Conservation (phyloP, 2,329 filamentous ascomycete species). For the Myriangium duriaei region DNA sequence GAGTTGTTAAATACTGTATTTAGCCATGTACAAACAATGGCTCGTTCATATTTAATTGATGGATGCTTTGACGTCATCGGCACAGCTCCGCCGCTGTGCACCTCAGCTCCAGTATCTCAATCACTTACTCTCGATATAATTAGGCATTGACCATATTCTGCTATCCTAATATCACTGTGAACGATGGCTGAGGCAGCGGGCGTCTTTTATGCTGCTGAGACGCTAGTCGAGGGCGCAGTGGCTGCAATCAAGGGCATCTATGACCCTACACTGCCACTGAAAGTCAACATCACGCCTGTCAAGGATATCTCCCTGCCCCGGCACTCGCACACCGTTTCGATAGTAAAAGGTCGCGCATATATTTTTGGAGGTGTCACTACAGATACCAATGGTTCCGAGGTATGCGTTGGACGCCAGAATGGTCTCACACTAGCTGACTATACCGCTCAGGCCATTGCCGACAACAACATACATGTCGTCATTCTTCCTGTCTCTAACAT, state of each 20-base stretch:
- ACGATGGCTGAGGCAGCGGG: conserved; percentile 25
- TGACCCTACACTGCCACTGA: conserved; percentile 39
- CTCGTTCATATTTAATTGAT: no score
- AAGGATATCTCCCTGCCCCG: conserved; percentile 33
- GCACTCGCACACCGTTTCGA: conserved; percentile 39
- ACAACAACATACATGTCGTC: conserved; percentile 40
- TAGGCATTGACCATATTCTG: background rate
- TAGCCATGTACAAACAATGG: no score
- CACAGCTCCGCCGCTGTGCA: no score
- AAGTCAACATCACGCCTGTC: conserved; percentile 38
- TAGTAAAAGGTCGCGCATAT: conserved; percentile 42
- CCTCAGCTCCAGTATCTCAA: no score
- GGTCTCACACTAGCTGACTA: no score
- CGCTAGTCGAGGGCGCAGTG: conserved; percentile 26
- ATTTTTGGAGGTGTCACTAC: conserved; percentile 38
- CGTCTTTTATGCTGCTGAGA: conserved; percentile 25
- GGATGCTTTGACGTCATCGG: no score
- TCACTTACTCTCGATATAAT: no score
- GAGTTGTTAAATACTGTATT: no score
- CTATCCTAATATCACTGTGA: background rate
- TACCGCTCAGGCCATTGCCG: conserved; percentile 30
- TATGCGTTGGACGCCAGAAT: background rate
- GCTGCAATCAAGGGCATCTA: conserved; percentile 36
- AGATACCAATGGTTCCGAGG: conserved; percentile 7
- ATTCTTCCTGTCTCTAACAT: conserved; percentile 37